phyloP scores from a whole-genome alignment of 768 basidiomycete species.

The Mycena galericulata region DNA sequence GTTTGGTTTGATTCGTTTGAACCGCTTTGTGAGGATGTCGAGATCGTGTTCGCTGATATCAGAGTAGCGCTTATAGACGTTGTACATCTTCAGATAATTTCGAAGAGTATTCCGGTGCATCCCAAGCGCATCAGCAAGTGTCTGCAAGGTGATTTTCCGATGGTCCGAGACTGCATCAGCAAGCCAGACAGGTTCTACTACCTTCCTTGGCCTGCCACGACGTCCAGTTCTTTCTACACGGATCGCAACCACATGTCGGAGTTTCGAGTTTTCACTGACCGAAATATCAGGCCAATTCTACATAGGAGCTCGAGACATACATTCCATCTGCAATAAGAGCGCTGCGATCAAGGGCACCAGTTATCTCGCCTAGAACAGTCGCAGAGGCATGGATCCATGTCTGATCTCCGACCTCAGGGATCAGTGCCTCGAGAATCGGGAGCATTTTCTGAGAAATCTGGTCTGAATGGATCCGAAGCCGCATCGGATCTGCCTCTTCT shows the following conservation, averaged over 20 bases:
- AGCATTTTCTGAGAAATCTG: neutral
- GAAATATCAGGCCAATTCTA: too few species aligned
- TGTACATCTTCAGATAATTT: slow-evolving; percentile 27
- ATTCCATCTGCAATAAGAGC: neutral
- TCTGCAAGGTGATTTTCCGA: slow-evolving; percentile 29
- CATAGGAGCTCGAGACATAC: neutral
- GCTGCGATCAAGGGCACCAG: neutral
- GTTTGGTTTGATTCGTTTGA: slow-evolving; percentile 35
- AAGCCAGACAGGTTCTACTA: slow-evolving; percentile 31
- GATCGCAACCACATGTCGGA: neutral
- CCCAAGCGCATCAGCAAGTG: slow-evolving; percentile 26
- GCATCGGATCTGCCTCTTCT: slow-evolving; percentile 5
- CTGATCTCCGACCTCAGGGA: slow-evolving; percentile 5
- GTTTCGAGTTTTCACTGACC: neutral
- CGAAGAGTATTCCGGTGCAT: slow-evolving; percentile 38
- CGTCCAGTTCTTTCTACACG: neutral
- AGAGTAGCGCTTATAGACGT: slow-evolving; percentile 31
- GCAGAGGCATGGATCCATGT: slow-evolving; percentile 4
- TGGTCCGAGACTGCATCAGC: slow-evolving; percentile 23
- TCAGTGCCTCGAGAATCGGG: slow-evolving; percentile 3
- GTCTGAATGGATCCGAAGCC: slow-evolving; percentile 9
- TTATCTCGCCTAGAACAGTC: neutral
- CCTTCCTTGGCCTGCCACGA: slow-evolving; percentile 30
- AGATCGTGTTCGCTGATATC: slow-evolving; percentile 35
- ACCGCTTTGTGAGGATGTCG: slow-evolving; percentile 29